Evolutionary conservation across 169 alveolate genomes (phyloP).

Genomic region (Cryptosporidium sp.): DNA sequence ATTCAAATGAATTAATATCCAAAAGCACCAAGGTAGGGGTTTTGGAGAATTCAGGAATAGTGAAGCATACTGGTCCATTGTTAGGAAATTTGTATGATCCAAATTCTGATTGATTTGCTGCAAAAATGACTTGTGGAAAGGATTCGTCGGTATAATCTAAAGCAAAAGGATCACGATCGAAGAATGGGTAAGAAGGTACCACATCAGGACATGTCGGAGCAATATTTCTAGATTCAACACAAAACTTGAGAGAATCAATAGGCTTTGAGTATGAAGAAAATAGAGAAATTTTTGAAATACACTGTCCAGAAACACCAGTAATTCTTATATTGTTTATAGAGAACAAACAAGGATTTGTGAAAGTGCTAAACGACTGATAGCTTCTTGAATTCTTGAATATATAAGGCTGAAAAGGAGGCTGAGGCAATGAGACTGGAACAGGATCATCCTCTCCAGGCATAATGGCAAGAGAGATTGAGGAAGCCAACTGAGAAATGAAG

Average conservation of each 20-base stretch:
- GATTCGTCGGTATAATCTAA: constrained; percentile 22
- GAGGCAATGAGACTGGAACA: constrained; percentile 69
- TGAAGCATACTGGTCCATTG: constrained; percentile 64
- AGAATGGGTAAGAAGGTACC: constrained; percentile 48
- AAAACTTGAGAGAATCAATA: constrained; percentile 66
- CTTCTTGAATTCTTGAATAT: constrained; percentile 26
- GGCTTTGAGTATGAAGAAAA: constrained; percentile 29
- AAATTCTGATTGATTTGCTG: constrained; percentile 57
- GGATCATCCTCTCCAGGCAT: constrained; percentile 72
- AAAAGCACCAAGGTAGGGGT: constrained; percentile 43
- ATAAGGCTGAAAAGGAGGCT: constrained; percentile 50
- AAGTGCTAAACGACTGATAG: constrained; percentile 38
- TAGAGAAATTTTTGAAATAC: constrained; percentile 18
- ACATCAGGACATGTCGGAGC: constrained; percentile 70
- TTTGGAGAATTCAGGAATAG: constrained; percentile 45
- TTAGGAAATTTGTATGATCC: constrained; percentile 60
- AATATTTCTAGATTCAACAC: constrained; percentile 44
- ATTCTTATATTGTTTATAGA: constrained; percentile 21
- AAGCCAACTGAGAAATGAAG: constrained; percentile 54
- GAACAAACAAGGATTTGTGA: constrained; percentile 62
- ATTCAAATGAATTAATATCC: constrained; percentile 46
- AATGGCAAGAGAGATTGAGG: constrained; percentile 15
- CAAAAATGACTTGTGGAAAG: constrained; percentile 62
- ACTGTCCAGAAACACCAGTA: constrained; percentile 50
- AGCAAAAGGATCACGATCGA: constrained; percentile 48